A percentile compares a stretch with the other conserved stretches of the same genome.
Evolutionary conservation across 2,329 filamentous ascomycete species (phyloP).

Genomic region (Botrytis tulipae): DNA sequence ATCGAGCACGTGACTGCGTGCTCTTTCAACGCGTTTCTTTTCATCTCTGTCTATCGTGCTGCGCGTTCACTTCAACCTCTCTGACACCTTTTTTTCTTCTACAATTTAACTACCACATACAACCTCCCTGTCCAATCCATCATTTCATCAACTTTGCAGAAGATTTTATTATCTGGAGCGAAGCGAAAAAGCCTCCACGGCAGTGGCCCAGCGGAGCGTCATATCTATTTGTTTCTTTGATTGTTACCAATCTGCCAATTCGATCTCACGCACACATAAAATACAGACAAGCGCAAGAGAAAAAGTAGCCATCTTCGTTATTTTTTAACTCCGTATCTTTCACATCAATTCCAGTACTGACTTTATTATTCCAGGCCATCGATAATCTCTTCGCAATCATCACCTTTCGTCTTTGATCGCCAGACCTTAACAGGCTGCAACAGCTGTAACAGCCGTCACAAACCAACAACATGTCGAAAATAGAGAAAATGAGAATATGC

Average conservation of each 20-base stretch:
- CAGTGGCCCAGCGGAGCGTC: constrained; percentile 2
- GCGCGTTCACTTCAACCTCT: neutral
- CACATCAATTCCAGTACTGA: neutral
- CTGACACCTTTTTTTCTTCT: neutral
- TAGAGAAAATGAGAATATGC: constrained; percentile 84
- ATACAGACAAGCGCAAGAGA: neutral
- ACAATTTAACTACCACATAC: neutral
- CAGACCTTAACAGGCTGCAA: neutral
- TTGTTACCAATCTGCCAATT: neutral
- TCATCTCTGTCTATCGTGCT: neutral
- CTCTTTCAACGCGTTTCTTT: neutral
- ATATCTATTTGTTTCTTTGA: neutral
- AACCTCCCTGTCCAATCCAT: neutral
- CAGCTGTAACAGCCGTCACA: neutral
- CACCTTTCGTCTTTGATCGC: neutral
- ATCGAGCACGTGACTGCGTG: neutral
- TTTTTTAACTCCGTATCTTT: too few relatives aligned
- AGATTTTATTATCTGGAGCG: neutral
- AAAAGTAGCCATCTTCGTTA: neutral
- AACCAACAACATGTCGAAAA: constrained; percentile 61
- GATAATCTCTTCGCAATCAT: neutral
- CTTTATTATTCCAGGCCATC: neutral
- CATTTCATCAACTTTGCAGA: neutral
- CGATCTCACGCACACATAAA: neutral
- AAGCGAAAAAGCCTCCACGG: neutral